Evolutionary conservation across 805 yeast species (phyloP), one percentile per base, ranked within the genome.

Genomic region (Saccharomyces paradoxus): DNA sequence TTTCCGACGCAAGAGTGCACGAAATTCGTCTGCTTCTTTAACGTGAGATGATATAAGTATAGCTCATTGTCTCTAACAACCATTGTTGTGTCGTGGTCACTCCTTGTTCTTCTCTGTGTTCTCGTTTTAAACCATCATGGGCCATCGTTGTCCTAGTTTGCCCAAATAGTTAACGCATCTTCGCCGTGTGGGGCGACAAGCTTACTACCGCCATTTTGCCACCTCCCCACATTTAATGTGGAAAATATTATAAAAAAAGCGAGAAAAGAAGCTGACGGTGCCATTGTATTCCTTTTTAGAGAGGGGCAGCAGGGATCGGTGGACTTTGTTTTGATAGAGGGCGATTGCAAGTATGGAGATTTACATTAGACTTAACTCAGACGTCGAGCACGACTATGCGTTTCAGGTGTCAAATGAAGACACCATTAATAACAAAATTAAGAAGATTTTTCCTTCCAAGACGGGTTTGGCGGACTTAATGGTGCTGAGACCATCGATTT

Each of bases 301-400:
- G 44, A 37, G 22, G 44, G 24, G 24, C 22, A 17, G 12, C 44
- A 37, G 22, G 17, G 24, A 17, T 17, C 24, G 24, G 44, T 37
- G 44, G 24, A 37, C 12, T 17, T 9, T 37, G 22, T 37, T 37
- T 37, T 37, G 44, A 17, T 37, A 37, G 10, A 37, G 24, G 17
- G 44, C 22, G 4, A 37, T 37, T 37, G 44, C 24, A 21, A 37
- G 24, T 12, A 37, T 37, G 74, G 74, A 70, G 56, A 60, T 69
- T 37, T 90, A 82, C 73, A 71, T 94, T 59, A 86, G 99, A 56
- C 82, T 92, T 79, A 89, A 88, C 67, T 86, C 81, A 55, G 96
- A 91, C 65, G 70, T 74, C 50, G 97, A 89, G 64, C 86, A 86
- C 69, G 99, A 92, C 69, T 91, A 89, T 71, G 88, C 96, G 63